A percentile compares a stretch with the other conserved stretches of the same genome.
Conservation (phyloP, 352 stramenopile genomes). For the Thalassiosira exigua region DNA sequence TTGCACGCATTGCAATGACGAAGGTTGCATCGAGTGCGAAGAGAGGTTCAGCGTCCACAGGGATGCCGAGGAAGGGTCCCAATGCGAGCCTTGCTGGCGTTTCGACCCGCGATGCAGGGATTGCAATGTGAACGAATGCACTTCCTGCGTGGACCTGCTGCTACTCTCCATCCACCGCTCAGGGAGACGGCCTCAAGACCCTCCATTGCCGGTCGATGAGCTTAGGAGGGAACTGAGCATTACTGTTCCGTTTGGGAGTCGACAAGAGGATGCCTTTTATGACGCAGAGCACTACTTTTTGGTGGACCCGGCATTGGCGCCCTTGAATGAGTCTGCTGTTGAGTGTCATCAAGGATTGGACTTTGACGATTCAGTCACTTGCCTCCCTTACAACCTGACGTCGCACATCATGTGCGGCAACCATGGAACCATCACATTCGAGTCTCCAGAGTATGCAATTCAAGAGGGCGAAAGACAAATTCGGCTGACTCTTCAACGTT, state of each 20-base stretch:
- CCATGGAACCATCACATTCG: slow-evolving; percentile 89
- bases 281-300: slow-evolving; percentile 89
- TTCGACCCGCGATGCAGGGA: slow-evolving; percentile 91
- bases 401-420: slow-evolving; percentile 91
- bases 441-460: slow-evolving; percentile 88
- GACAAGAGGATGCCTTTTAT: slow-evolving; percentile 90
- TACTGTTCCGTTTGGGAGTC: slow-evolving; percentile 90
- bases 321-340: slow-evolving; percentile 42
- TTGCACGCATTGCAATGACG: slow-evolving; percentile 88
- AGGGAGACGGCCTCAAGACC: slow-evolving; percentile 85
- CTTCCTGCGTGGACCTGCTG: slow-evolving; percentile 90
- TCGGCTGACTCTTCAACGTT: slow-evolving; percentile 87
- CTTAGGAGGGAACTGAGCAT: slow-evolving; percentile 89
- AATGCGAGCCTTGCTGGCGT: slow-evolving; percentile 87
- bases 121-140: slow-evolving; percentile 87
- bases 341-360: slow-evolving; percentile 75
- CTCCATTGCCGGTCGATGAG: slow-evolving; percentile 89
- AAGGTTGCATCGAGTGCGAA: slow-evolving; percentile 87
- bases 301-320: slow-evolving; percentile 42
- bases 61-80: slow-evolving; percentile 62
- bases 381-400: slow-evolving; percentile 45
- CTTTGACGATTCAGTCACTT: slow-evolving; percentile 49
- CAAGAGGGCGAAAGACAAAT: slow-evolving; percentile 85
- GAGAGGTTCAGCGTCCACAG: slow-evolving; percentile 88
- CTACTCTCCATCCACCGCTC: slow-evolving; percentile 91